Evolutionary conservation across 495 filamentous ascomycete genomes (phyloP).

Genomic region (Trichoderma gamsii): DNA sequence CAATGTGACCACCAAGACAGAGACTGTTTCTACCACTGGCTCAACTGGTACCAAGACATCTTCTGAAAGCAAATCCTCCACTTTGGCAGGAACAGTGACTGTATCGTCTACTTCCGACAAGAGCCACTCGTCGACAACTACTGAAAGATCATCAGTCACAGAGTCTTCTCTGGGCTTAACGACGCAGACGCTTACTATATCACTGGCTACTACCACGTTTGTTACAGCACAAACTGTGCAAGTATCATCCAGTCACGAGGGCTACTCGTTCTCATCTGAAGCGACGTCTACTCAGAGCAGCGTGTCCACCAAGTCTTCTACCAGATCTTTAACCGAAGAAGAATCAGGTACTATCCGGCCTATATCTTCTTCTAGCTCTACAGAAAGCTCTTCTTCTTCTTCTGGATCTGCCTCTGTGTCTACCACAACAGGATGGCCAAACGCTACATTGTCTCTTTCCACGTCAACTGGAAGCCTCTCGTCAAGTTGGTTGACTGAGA

Average conservation of each 20-base stretch:
- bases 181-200: neutral
- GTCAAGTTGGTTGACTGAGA: neutral
- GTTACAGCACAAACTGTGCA: neutral
- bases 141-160: neutral
- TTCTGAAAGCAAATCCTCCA: neutral
- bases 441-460: neutral
- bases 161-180: neutral
- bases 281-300: neutral
- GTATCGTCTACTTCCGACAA: neutral
- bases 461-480: neutral
- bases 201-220: neutral
- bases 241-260: neutral
- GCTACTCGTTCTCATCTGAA: neutral
- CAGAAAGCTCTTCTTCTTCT: neutral
- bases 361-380: neutral
- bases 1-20: neutral
- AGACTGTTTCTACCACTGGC: neutral
- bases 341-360: neutral
- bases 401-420: neutral
- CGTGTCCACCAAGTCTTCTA: neutral
- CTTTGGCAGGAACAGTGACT: neutral
- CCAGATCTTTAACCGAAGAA: neutral
- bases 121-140: neutral
- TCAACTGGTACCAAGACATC: neutral
- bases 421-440: neutral